phyloP scores from a whole-genome alignment of 768 basidiomycete genomes.

The Gymnopilus dilepis region DNA sequence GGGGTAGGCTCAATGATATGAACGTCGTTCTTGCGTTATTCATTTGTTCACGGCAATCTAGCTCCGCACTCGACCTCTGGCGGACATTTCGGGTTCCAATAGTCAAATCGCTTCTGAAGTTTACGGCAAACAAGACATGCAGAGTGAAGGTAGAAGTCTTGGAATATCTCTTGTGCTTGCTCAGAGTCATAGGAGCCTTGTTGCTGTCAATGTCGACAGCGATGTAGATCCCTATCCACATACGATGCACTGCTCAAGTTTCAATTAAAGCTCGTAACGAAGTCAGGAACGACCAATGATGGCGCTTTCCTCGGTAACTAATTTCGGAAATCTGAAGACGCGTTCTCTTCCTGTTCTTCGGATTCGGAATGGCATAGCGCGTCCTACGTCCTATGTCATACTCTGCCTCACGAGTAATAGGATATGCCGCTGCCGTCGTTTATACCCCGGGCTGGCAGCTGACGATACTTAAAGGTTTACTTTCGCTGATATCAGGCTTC shows the following conservation, averaged over 20 bases:
- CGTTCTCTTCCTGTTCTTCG: not conserved
- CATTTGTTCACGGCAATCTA: not conserved
- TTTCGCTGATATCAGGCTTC: not conserved
- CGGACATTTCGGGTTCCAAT: not conserved
- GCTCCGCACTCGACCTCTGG: conserved; percentile 12
- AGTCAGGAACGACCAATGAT: not conserved
- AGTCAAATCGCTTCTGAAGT: not conserved
- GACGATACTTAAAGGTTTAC: not conserved
- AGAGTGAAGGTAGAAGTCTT: not conserved
- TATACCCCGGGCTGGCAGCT: not conserved
- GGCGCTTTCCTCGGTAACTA: conserved; percentile 1
- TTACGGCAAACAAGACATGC: not conserved
- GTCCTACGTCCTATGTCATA: not conserved
- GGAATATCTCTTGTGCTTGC: not conserved
- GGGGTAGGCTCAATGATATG: conserved; percentile 1
- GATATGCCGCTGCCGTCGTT: not conserved
- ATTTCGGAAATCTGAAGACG: not conserved
- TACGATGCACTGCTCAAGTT: not conserved
- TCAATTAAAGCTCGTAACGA: not conserved
- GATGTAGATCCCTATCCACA: conserved; percentile 2
- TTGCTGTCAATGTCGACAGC: not conserved
- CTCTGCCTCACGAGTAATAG: not conserved
- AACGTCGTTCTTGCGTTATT: not conserved
- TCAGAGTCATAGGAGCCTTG: not conserved
- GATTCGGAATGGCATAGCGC: too few species aligned